Conservation (phyloP, 768 basidiomycete genomes). For the Russula brevipes region DNA sequence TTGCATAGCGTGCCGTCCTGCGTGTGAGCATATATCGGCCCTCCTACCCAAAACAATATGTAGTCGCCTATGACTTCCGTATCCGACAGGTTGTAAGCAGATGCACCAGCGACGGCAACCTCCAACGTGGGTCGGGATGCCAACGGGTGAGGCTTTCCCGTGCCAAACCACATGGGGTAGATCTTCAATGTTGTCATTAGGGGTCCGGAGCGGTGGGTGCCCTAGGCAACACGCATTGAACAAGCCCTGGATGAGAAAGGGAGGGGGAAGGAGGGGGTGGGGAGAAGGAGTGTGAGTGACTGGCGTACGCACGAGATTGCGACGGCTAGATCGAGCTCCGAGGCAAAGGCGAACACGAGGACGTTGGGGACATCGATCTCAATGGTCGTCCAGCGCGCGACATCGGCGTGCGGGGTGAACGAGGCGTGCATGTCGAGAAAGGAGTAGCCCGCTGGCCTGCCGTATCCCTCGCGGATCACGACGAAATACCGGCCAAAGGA, state of each 20-base stretch:
- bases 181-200: constrained; percentile 5
- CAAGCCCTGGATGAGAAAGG: not conserved
- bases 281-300: not conserved
- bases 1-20: constrained; percentile 1
- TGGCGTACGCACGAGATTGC: constrained; percentile 16
- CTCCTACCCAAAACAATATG: constrained; percentile 17
- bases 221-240: constrained; percentile 1
- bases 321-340: constrained; percentile 14
- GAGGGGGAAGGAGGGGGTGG: not conserved
- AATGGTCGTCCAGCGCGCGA: constrained; percentile 12
- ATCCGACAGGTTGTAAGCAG: constrained; percentile 15
- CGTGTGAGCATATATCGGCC: not conserved
- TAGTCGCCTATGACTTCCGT: constrained; percentile 20
- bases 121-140: constrained; percentile 5
- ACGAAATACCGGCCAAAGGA: constrained; percentile 17
- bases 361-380: constrained; percentile 7
- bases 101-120: constrained; percentile 1
- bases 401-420: not conserved
- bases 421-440: constrained; percentile 11
- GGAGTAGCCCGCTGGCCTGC: constrained; percentile 1
- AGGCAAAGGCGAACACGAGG: constrained; percentile 15
- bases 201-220: not conserved
- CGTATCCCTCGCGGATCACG: constrained; percentile 13
- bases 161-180: constrained; percentile 7
- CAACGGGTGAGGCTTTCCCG: constrained; percentile 12